Conservation (phyloP, 2,329 filamentous ascomycete species). For the Arthrobotrys sphaeroides region DNA sequence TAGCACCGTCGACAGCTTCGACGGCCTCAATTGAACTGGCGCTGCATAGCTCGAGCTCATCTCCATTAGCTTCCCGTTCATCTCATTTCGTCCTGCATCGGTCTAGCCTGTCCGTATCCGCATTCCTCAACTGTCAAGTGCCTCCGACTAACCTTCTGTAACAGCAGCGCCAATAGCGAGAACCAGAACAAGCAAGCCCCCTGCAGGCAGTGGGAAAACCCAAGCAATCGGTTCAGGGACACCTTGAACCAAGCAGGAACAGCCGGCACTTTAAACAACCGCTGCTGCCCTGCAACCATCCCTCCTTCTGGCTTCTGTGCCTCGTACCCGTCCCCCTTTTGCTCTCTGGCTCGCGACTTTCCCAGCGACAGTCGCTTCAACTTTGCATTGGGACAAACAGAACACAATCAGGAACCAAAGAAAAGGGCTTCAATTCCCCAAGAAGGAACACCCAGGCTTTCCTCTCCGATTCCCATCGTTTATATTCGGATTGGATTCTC, state of each 20-base stretch:
- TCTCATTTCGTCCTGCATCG: slow-evolving; percentile 29
- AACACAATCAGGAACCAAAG: too few species aligned
- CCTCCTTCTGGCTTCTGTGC: not conserved
- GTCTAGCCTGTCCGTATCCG: slow-evolving; percentile 22
- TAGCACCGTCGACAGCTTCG: not conserved
- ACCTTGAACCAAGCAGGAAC: slow-evolving; percentile 35
- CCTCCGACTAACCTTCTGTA: slow-evolving; percentile 15
- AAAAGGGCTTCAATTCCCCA: slow-evolving; percentile 10
- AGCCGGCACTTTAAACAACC: slow-evolving; percentile 37
- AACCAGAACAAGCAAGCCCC: slow-evolving; percentile 1
- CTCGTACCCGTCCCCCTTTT: slow-evolving; percentile 21
- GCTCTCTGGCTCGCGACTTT: slow-evolving; percentile 6
- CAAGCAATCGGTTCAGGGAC: slow-evolving; percentile 50
- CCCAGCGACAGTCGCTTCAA: slow-evolving; percentile 6
- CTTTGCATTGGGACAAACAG: slow-evolving; percentile 5
- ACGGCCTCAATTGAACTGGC: slow-evolving; percentile 8
- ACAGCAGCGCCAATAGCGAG: slow-evolving; percentile 11
- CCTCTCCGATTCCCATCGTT: slow-evolving; percentile 16
- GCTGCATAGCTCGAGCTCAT: not conserved
- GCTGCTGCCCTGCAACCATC: slow-evolving; percentile 2
- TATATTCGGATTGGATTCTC: slow-evolving; percentile 13
- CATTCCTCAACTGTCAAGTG: slow-evolving; percentile 48
- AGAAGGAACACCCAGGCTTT: slow-evolving; percentile 4
- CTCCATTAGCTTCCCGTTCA: slow-evolving; percentile 17
- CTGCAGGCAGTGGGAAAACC: slow-evolving; percentile 10